Percentiles rank a stretch among this genome's conserved stretches.
phyloP scores from a whole-genome alignment of 768 basidiomycete genomes.

The Suillus hirtellus region DNA sequence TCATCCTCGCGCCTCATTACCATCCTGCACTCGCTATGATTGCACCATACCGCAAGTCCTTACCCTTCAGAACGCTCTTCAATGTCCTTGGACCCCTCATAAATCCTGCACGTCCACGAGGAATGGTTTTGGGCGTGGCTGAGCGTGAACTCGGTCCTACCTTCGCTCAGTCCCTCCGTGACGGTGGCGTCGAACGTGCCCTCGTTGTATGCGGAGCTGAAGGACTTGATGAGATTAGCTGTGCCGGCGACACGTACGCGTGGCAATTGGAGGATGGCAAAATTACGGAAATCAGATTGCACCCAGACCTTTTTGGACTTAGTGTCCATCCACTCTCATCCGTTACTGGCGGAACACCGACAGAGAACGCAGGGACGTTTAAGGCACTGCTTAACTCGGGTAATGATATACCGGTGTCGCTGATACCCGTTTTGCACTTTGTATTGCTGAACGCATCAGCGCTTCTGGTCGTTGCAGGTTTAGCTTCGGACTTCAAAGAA shows the following conservation, averaged over 20 bases:
- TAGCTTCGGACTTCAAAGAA: constrained; percentile 66
- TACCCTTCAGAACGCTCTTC: constrained; percentile 96
- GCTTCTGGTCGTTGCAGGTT: constrained; percentile 79
- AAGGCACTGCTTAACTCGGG: constrained; percentile 61
- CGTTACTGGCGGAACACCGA: constrained; percentile 74
- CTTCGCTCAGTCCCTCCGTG: constrained; percentile 73
- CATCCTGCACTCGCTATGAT: constrained; percentile 84
- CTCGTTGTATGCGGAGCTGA: constrained; percentile 94
- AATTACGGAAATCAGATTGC: constrained; percentile 62
- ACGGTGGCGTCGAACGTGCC: constrained; percentile 78
- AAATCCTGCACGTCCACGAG: constrained; percentile 83
- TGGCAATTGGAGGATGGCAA: constrained; percentile 77
- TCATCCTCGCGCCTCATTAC: constrained; percentile 93
- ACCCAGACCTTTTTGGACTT: constrained; percentile 79
- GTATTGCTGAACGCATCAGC: constrained; percentile 91
- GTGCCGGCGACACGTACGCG: constrained; percentile 83
- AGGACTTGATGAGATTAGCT: constrained; percentile 92
- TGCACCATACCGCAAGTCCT: constrained; percentile 78
- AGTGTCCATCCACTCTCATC: constrained; percentile 61
- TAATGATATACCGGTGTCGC: constrained; percentile 48
- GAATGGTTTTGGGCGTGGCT: constrained; percentile 92
- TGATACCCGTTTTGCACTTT: constrained; percentile 77
- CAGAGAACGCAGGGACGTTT: constrained; percentile 81
- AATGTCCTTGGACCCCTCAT: constrained; percentile 93
- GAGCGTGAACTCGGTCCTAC: constrained; percentile 76